A percentile compares a stretch with the other conserved stretches of the same genome.
phyloP scores from a whole-genome alignment of 345 rosid genomes.

The Linum tenue region DNA sequence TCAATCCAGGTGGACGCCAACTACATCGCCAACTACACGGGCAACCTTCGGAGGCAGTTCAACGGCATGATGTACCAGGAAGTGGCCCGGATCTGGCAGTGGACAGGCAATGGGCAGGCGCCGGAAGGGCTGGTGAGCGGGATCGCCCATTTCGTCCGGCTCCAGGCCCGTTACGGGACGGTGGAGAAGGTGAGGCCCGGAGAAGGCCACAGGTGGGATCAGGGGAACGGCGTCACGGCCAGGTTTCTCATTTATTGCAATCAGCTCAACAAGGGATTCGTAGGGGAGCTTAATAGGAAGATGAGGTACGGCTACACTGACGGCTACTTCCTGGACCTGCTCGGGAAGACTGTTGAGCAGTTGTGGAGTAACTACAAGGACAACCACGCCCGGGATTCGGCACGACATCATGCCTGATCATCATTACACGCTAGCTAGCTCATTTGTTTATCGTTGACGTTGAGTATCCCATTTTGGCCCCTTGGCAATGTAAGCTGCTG shows the following conservation, averaged over 20 bases:
- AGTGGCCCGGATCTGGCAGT: slow-evolving; percentile 24
- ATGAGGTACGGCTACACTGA: neutral
- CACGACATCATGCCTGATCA: no score
- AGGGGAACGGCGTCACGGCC: slow-evolving; percentile 14
- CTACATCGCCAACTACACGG: slow-evolving; percentile 21
- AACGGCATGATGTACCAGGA: slow-evolving; percentile 59
- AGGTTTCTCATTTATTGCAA: slow-evolving; percentile 8
- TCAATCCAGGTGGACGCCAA: slow-evolving; percentile 31
- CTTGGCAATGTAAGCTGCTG: no score
- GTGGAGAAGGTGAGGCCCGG: slow-evolving; percentile 5
- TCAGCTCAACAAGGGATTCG: neutral
- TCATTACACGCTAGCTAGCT: no score
- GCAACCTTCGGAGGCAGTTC: slow-evolving; percentile 38
- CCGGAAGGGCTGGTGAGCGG: slow-evolving; percentile 15
- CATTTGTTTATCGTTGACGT: no score
- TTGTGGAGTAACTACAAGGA: slow-evolving; percentile 19
- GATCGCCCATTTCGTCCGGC: slow-evolving; percentile 17
- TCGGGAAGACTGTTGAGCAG: slow-evolving; percentile 17
- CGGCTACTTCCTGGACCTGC: slow-evolving; percentile 7
- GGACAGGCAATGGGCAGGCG: slow-evolving; percentile 15
- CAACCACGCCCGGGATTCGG: neutral
- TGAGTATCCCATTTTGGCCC: no score
- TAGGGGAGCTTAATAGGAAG: neutral
- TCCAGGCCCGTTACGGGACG: slow-evolving; percentile 7
- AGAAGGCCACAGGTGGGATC: slow-evolving; percentile 13